Percentiles rank a stretch among this genome's conserved stretches.
These are phyloP conservation scores for Talaromyces nanjingensis DNA, from an alignment of 495 filamentous ascomycete species.

Conservation along the genomic window DNA sequence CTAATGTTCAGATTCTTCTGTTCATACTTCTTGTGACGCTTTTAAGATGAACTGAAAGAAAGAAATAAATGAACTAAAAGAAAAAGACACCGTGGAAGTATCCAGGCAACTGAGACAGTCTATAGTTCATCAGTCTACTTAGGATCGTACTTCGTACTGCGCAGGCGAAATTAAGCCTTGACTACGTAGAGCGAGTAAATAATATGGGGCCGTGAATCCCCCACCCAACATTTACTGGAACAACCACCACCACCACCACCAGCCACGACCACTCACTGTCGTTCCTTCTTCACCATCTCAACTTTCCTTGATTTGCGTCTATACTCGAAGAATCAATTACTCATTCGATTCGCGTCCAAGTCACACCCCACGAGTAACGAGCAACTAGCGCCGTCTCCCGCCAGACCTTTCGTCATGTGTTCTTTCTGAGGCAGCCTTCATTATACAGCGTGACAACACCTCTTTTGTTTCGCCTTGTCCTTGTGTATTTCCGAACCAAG, in stretches of 20 bases:
- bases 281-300: neutral
- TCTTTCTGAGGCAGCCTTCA: constrained; percentile 1
- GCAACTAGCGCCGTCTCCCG: neutral
- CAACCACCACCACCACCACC: neutral
- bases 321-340: neutral
- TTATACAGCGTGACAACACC: neutral
- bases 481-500: neutral
- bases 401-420: neutral
- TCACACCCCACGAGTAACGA: neutral
- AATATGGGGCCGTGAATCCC: neutral
- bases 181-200: neutral
- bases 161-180: neutral
- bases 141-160: neutral
- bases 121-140: neutral
- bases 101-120: neutral
- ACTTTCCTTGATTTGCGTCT: neutral
- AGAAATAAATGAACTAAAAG: neutral
- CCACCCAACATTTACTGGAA: neutral
- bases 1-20: neutral
- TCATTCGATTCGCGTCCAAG: neutral
- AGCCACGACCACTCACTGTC: neutral
- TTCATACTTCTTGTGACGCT: neutral
- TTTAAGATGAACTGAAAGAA: neutral
- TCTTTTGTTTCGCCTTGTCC: neutral
- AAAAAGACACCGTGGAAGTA: neutral